Percentiles rank a stretch among this genome's conserved stretches.
These are phyloP conservation scores for Areca catechu DNA, from an alignment of 176 grass and related monocot species.

Conservation along the genomic window DNA sequence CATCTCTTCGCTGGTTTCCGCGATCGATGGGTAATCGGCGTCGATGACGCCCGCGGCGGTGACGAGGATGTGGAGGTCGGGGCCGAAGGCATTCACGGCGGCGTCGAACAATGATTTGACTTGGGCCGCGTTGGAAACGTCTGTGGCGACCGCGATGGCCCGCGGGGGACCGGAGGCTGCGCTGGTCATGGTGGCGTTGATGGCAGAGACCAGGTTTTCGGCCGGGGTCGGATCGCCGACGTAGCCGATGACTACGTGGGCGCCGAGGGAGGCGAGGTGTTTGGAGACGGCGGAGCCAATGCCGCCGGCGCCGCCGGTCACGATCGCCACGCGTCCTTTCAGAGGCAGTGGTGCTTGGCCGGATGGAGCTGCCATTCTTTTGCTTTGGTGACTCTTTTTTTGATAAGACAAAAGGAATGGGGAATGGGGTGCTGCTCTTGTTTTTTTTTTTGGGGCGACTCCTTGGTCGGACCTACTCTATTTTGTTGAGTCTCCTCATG, in stretches of 20 bases:
- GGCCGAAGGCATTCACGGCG: slow-evolving; percentile 30
- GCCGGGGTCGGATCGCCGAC: neutral
- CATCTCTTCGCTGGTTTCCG: slow-evolving; percentile 21
- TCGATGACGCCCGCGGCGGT: slow-evolving; percentile 40
- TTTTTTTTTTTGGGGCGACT: too few relatives aligned
- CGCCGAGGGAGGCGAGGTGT: slow-evolving; percentile 11
- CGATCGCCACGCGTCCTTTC: slow-evolving; percentile 8
- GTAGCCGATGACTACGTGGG: slow-evolving; percentile 8
- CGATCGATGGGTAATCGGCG: slow-evolving; percentile 27
- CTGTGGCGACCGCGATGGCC: neutral
- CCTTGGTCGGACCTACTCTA: too few relatives aligned
- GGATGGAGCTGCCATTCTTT: neutral
- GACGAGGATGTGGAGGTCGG: slow-evolving; percentile 55
- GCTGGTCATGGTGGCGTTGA: slow-evolving; percentile 1
- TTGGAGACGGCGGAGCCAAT: neutral
- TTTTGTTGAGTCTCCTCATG: too few relatives aligned
- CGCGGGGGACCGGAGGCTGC: neutral
- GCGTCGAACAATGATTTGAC: slow-evolving; percentile 51
- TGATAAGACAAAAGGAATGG: too few relatives aligned
- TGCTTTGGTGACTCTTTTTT: too few relatives aligned
- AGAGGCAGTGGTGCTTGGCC: neutral
- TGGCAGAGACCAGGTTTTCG: neutral
- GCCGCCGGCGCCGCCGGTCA: neutral
- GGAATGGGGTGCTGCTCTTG: too few relatives aligned
- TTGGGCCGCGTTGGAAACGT: slow-evolving; percentile 33